Conservation (phyloP, 1,284 basidiomycete genomes). For the Leccinum solheimii region DNA sequence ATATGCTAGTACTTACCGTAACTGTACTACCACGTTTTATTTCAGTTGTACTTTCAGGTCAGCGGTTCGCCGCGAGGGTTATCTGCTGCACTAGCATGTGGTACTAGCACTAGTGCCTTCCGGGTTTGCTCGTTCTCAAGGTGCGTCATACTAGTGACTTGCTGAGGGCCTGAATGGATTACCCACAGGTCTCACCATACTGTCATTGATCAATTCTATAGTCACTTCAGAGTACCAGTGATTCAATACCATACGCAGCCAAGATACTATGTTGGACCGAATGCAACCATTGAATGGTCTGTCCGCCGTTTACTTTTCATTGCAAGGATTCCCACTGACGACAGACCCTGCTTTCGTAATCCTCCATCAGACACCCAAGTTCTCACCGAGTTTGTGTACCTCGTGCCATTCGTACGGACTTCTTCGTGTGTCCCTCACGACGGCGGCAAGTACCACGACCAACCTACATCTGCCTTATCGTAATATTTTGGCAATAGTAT, state of each 20-base stretch:
- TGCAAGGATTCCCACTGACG: slow-evolving; percentile 4
- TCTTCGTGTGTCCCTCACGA: background rate
- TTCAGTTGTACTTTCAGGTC: background rate
- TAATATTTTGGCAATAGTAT: background rate
- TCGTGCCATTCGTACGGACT: background rate
- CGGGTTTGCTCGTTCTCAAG: background rate
- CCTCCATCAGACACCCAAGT: background rate
- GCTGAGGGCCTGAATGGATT: background rate
- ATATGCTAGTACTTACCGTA: background rate
- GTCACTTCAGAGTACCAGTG: background rate
- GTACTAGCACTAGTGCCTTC: background rate
- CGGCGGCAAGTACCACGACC: background rate
- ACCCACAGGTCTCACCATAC: background rate
- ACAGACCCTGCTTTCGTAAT: background rate
- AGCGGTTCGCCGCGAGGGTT: background rate
- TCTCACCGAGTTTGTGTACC: background rate
- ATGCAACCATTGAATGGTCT: background rate
- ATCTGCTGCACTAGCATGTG: background rate
- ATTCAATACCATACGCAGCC: background rate
- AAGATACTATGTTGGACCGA: background rate
- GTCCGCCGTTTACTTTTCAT: background rate
- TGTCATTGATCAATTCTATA: background rate
- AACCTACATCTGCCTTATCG: slow-evolving; percentile 4
- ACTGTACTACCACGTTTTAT: background rate
- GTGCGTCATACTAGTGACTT: background rate